These are phyloP conservation scores for Babesia ovis DNA, from an alignment of 169 alveolate species.

Conservation along the genomic window DNA sequence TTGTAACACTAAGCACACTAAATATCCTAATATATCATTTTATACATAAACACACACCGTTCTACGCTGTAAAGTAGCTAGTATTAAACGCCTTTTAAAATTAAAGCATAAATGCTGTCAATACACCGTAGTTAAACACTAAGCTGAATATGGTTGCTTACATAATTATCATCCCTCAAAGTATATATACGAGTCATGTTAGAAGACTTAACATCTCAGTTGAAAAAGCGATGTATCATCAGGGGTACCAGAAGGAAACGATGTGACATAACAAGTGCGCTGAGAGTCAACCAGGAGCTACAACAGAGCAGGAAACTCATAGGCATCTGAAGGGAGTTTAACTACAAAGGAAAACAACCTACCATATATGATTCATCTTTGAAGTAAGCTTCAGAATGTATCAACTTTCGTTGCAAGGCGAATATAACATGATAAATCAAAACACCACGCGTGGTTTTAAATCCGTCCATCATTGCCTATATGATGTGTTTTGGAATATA, in stretches of 20 bases:
- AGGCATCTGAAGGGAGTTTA: slow-evolving; percentile 13
- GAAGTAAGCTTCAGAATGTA: slow-evolving; percentile 44
- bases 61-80: too few relatives aligned
- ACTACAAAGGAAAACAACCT: background rate
- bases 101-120: too few relatives aligned
- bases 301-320: slow-evolving; percentile 33
- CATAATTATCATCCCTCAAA: too few relatives aligned
- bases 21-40: too few relatives aligned
- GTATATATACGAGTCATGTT: too few relatives aligned
- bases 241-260: slow-evolving; percentile 11
- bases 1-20: too few relatives aligned
- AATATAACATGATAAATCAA: slow-evolving; percentile 19
- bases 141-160: too few relatives aligned
- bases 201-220: slow-evolving; percentile 5
- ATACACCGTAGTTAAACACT: too few relatives aligned
- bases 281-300: slow-evolving; percentile 27
- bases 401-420: slow-evolving; percentile 21
- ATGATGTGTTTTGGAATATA: background rate
- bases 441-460: slow-evolving; percentile 42
- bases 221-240: slow-evolving; percentile 18
- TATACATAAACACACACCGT: background rate
- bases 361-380: slow-evolving; percentile 44
- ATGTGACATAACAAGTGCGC: slow-evolving; percentile 18
- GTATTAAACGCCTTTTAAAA: too few relatives aligned
- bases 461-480: slow-evolving; percentile 39